Evolutionary conservation across 768 basidiomycete genomes (phyloP).

Genomic region (Stropharia rugosoannulata): DNA sequence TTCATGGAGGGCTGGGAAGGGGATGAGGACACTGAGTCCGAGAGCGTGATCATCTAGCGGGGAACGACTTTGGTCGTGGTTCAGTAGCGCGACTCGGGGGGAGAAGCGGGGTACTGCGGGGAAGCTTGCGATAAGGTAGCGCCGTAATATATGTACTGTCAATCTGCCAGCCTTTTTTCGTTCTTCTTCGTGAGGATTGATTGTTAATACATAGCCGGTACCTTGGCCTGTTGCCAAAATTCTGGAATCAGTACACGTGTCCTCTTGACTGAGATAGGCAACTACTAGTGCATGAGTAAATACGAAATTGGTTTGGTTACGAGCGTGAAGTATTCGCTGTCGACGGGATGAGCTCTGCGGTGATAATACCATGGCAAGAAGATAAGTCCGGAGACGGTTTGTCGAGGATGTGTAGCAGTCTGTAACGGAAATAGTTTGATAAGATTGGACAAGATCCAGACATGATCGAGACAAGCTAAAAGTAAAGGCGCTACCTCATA

Average conservation of each 20-base stretch:
- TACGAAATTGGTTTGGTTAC: background rate
- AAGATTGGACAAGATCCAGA: too few relatives aligned
- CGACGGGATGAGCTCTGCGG: background rate
- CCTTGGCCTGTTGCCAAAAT: background rate
- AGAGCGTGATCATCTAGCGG: background rate
- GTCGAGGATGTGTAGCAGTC: too few relatives aligned
- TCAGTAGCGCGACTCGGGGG: background rate
- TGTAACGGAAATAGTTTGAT: too few relatives aligned
- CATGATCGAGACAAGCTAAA: too few relatives aligned
- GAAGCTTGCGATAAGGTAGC: background rate
- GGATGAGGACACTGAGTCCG: constrained; percentile 1
- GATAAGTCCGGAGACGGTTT: too few relatives aligned
- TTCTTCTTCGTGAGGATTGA: constrained; percentile 8
- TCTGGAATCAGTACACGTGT: constrained; percentile 7
- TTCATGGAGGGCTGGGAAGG: background rate
- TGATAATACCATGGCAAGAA: background rate
- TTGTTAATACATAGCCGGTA: constrained; percentile 5
- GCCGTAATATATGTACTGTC: constrained; percentile 4
- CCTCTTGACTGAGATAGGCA: constrained; percentile 1
- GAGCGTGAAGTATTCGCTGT: background rate
- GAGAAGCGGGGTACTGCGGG: constrained; percentile 7
- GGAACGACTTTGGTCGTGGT: background rate
- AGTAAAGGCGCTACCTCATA: too few relatives aligned
- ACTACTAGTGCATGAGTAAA: background rate
- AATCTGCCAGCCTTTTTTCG: background rate